A percentile compares a stretch with the other conserved stretches of the same genome.
These are phyloP conservation scores for Candida anglica DNA, from an alignment of 805 yeast genomes.

Conservation along the genomic window DNA sequence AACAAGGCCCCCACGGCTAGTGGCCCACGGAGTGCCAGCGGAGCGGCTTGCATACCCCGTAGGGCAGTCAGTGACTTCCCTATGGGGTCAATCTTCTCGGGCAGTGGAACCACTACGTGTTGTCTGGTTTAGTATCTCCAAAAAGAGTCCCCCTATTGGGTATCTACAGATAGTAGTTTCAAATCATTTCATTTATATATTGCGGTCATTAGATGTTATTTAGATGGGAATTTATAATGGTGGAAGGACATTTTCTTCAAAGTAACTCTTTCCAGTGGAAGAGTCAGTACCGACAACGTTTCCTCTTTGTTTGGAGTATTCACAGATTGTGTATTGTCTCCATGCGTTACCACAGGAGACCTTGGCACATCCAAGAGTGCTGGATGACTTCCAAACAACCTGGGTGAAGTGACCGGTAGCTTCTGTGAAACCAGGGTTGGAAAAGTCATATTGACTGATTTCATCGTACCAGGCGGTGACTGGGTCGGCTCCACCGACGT, in stretches of 20 bases:
- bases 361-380: slow-evolving; percentile 64
- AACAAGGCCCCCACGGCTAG: too few relatives aligned
- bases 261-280: slow-evolving; percentile 30
- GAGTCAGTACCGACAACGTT: slow-evolving; percentile 38
- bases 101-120: too few relatives aligned
- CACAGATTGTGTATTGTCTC: slow-evolving; percentile 68
- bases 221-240: too few relatives aligned
- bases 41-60: too few relatives aligned
- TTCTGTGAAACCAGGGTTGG: slow-evolving; percentile 46
- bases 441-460: slow-evolving; percentile 51
- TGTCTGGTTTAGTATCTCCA: too few relatives aligned
- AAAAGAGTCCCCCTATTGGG: too few relatives aligned
- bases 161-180: too few relatives aligned
- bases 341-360: slow-evolving; percentile 44
- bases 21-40: too few relatives aligned
- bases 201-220: too few relatives aligned
- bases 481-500: slow-evolving; percentile 49
- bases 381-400: slow-evolving; percentile 61
- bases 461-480: slow-evolving; percentile 77
- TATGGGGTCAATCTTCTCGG: too few relatives aligned
- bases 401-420: slow-evolving; percentile 79
- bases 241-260: slow-evolving; percentile 42
- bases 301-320: slow-evolving; percentile 54
- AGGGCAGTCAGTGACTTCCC: too few relatives aligned
- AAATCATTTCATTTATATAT: too few relatives aligned